Evolutionary conservation across 2,329 filamentous ascomycete genomes (phyloP).

Genomic region (Mycogone perniciosa): DNA sequence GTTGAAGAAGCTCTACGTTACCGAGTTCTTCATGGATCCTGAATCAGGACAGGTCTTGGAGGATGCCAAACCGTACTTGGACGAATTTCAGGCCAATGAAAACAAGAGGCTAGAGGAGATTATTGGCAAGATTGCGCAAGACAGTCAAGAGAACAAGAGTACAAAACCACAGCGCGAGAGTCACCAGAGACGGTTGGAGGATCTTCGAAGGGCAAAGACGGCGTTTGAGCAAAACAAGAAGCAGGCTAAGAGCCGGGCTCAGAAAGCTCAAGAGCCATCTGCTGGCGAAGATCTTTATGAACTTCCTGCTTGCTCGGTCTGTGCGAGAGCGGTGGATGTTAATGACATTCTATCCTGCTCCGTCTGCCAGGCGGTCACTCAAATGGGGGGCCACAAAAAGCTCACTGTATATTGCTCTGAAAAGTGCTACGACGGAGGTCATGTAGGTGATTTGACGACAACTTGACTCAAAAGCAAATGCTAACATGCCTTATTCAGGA

Average conservation of each 20-base stretch:
- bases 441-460: slow-evolving; percentile 28
- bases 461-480: not conserved
- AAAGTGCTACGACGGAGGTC: slow-evolving; percentile 33
- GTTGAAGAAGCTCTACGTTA: slow-evolving; percentile 34
- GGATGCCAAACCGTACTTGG: slow-evolving; percentile 34
- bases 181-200: slow-evolving; percentile 36
- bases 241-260: slow-evolving; percentile 31
- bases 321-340: slow-evolving; percentile 27
- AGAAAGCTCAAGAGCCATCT: slow-evolving; percentile 22
- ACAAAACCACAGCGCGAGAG: slow-evolving; percentile 32
- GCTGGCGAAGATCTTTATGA: slow-evolving; percentile 30
- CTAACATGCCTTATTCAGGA: slow-evolving; percentile 29
- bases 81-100: slow-evolving; percentile 26
- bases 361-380: slow-evolving; percentile 38
- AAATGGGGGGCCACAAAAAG: slow-evolving; percentile 29
- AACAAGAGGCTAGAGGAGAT: slow-evolving; percentile 27
- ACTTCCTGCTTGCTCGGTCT: slow-evolving; percentile 36
- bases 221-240: slow-evolving; percentile 41
- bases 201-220: slow-evolving; percentile 41
- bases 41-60: slow-evolving; percentile 28
- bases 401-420: slow-evolving; percentile 41
- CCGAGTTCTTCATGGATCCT: slow-evolving; percentile 36
- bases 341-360: slow-evolving; percentile 37
- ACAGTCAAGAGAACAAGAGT: slow-evolving; percentile 24
- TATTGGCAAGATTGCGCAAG: slow-evolving; percentile 28